phyloP scores from a whole-genome alignment of 305 asterid species.

The Caryopteris hybrid region DNA sequence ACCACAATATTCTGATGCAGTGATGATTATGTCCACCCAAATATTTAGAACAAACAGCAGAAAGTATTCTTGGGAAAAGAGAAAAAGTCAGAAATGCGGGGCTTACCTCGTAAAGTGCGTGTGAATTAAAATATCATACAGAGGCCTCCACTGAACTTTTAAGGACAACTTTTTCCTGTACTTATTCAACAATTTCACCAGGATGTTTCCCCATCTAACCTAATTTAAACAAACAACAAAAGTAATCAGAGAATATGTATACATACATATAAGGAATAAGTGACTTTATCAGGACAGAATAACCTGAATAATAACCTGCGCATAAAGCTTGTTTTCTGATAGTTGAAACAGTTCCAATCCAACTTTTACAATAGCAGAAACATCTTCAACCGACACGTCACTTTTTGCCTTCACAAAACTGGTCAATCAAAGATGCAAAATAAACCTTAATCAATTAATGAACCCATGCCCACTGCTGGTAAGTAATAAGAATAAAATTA shows the following conservation, averaged over 20 bases:
- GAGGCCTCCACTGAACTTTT: constrained; percentile 84
- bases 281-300: constrained; percentile 15
- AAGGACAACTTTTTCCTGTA: constrained; percentile 73
- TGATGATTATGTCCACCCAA: neutral
- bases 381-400: constrained; percentile 75
- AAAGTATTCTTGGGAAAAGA: constrained; percentile 8
- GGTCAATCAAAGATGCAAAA: constrained; percentile 28
- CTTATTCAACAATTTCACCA: constrained; percentile 78
- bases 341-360: constrained; percentile 68
- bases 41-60: constrained; percentile 6
- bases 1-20: neutral
- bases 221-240: constrained; percentile 35
- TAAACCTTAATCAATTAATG: constrained; percentile 22
- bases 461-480: constrained; percentile 8
- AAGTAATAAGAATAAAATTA: constrained; percentile 10
- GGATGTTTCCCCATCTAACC: constrained; percentile 96
- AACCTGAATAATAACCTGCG: constrained; percentile 59
- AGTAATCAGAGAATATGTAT: constrained; percentile 10
- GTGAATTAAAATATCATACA: constrained; percentile 68
- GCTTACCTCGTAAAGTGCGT: constrained; percentile 88
- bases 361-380: constrained; percentile 50
- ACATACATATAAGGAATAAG: neutral
- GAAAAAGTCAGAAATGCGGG: neutral
- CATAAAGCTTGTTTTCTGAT: constrained; percentile 72
- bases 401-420: constrained; percentile 92